Conservation (phyloP, 2,329 filamentous ascomycete genomes). For the Coniochaeta sp. region DNA sequence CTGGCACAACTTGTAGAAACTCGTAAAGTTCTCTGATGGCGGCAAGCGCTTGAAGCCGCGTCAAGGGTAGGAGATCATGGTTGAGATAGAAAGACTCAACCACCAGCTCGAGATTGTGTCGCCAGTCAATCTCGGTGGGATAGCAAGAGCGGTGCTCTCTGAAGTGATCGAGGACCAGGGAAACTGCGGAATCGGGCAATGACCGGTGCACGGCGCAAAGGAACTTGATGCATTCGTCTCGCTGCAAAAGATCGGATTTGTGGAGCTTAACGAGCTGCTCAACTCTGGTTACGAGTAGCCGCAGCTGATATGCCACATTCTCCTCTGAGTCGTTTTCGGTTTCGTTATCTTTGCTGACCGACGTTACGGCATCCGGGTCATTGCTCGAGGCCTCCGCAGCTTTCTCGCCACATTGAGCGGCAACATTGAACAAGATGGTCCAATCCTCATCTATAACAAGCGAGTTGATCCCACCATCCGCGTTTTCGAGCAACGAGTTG, state of each 20-base stretch:
- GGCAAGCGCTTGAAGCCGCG: constrained; percentile 56
- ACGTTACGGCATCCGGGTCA: constrained; percentile 13
- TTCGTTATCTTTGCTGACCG: constrained; percentile 19
- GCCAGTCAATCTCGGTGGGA: constrained; percentile 63
- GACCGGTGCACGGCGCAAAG: constrained; percentile 54
- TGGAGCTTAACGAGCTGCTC: constrained; percentile 40
- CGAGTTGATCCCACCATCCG: constrained; percentile 42
- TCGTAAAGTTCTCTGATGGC: constrained; percentile 53
- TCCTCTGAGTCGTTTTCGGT: constrained; percentile 23
- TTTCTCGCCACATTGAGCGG: constrained; percentile 43
- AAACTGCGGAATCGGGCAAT: constrained; percentile 57
- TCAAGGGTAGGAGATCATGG: constrained; percentile 48
- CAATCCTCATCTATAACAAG: constrained; percentile 60
- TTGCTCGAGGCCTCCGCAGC: constrained; percentile 12
- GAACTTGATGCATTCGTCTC: constrained; percentile 59
- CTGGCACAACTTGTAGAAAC: constrained; percentile 48
- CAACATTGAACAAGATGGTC: constrained; percentile 52
- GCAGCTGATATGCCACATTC: constrained; percentile 34
- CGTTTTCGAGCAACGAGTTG: constrained; percentile 47
- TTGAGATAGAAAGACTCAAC: constrained; percentile 59
- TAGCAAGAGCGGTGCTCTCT: constrained; percentile 63
- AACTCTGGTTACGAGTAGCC: constrained; percentile 37
- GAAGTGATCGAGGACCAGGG: constrained; percentile 60
- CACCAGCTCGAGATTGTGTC: constrained; percentile 53
- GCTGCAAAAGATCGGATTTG: constrained; percentile 50